Evolutionary conservation across 1,139 yeast genomes (phyloP), one percentile per base, ranked within the genome.

Genomic region (Saccharomyces hybrid): DNA sequence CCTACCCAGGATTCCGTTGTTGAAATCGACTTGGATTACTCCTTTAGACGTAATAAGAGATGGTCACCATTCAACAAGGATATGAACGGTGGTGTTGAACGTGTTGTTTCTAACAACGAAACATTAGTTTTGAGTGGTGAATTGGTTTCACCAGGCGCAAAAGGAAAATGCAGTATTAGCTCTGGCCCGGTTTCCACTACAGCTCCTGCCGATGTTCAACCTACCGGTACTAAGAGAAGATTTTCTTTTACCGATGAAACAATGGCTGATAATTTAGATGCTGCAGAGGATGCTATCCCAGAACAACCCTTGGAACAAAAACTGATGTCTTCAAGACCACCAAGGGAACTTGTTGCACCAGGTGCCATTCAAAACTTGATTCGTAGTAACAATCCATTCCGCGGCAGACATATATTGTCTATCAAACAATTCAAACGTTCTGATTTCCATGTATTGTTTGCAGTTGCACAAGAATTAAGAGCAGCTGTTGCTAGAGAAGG

Each of bases 381-480:
- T 67, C 84, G 95, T 72, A 74, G 79, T 64, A 82, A 87, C 76
- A 91, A 91, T 72, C 88, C 96, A 60, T 93, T 91, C 81, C 78
- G 89, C 71, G 83, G 96, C 71, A 85, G 85, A 72, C 87, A 93
- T 57, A 85, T 95, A 56, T 77, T 89, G 64, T 88, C 97, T 47
- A 98, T 95, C 52, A 83, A 84, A 68, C 93, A 90, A 68, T 85
- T 93, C 71, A 78, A 81, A 60, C 84, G 98, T 75, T 78, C 89
- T 57, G 96, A 93, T 70, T 79, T 95, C 73, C 99, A 93, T 72
- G 81, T 90, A 28, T 78, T 95, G 71, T 95, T 95, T 76, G 86
- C 96, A 32, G 93, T 93, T 66, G 99, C 99, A 42, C 97, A 93
- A 77, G 99, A 95, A 75, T 86, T 95, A 91, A 83, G 98, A 74